Base-by-base conservation (phyloP, 78 protist species). In the Chrysochromulina parva region DNA sequence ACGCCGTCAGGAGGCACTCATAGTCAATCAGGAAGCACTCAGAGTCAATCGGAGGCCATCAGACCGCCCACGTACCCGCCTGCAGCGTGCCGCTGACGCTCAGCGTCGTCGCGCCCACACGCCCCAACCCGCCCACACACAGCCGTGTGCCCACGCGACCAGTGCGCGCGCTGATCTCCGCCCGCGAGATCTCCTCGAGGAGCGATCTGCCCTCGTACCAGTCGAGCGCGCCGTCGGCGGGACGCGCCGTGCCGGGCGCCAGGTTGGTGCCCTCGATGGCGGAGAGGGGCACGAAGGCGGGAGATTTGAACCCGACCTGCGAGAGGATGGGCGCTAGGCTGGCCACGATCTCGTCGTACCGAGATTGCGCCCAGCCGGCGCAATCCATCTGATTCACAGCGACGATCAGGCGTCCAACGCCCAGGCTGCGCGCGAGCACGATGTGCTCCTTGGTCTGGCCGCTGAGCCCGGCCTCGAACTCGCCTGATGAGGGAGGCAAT, bases 391-490 rank as follows among this genome's bases (percentile, higher is more conserved):
- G 55, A 59, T 91, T 91, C 28, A 81, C 69, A 3, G 65, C 85
- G 85, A 91, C 89, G 65, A 81, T 1, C 38, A 84, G 16, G 20
- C 65, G 90, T 38, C 10, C 0, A 1, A 91, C 65, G 59, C 93
- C 93, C 14, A 91, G 90, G 14, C 78, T 19, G 85, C 60, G 59
- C 59, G 66, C 20, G 47, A 91, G 62, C 6, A 84, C 1, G 38
- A 84, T 22, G 57, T 91, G 93, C 81, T 91, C 93, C 54, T 59
- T 65, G 14, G 93, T 91, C 59, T 91, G 93, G 47, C 91, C 93
- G 38, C 14, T 0, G 11, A 90, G 38, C 50, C 93, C 93, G 24
- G 90, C 55, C 71, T 91, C 93, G 69, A 91, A 58, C 62, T 58
- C 62, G 62, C 62, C 62, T 6, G 22, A n/a, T n/a, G n/a, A n/a